Percentiles rank a stretch among this genome's conserved stretches.
phyloP scores from a whole-genome alignment of 208 protist genomes.

The Trypanosoma lewisi region DNA sequence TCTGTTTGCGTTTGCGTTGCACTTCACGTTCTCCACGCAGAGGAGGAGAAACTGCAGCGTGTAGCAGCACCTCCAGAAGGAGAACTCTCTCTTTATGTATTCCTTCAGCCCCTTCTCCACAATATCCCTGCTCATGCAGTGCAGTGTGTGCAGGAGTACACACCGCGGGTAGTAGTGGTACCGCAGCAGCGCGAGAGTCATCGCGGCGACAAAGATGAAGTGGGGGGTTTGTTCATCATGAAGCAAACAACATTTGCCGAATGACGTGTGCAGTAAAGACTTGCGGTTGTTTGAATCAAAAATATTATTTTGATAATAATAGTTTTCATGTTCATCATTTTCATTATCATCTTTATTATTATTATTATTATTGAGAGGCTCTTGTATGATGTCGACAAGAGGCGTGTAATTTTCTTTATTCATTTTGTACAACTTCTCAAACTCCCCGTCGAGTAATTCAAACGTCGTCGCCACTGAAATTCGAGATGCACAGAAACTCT shows the following conservation, averaged over 20 bases:
- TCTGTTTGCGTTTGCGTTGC: slow-evolving; percentile 20
- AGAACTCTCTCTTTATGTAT: slow-evolving; percentile 13
- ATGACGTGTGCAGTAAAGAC: slow-evolving; percentile 2
- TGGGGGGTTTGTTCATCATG: neutral
- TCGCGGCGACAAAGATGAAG: slow-evolving; percentile 23
- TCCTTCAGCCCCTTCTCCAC: slow-evolving; percentile 8
- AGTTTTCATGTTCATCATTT: neutral
- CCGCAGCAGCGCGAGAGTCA: slow-evolving; percentile 12
- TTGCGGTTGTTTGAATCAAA: too few relatives aligned
- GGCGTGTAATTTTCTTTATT: slow-evolving; percentile 19
- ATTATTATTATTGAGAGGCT: too few relatives aligned
- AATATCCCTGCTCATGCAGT: slow-evolving; percentile 19
- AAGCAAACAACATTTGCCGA: slow-evolving; percentile 16
- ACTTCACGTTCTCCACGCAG: slow-evolving; percentile 25
- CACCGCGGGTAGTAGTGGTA: slow-evolving; percentile 23
- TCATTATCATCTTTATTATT: neutral
- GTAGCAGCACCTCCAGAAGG: slow-evolving; percentile 24
- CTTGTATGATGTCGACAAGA: neutral
- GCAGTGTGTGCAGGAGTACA: slow-evolving; percentile 13
- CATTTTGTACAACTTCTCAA: slow-evolving; percentile 22
- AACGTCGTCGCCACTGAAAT: slow-evolving; percentile 16
- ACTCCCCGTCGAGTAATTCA: slow-evolving; percentile 18
- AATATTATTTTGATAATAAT: too few relatives aligned
- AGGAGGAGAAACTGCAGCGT: slow-evolving; percentile 15
- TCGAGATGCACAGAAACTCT: neutral